Base-by-base conservation (phyloP, 2,329 filamentous ascomycete genomes). In the Beauveria sp. region DNA sequence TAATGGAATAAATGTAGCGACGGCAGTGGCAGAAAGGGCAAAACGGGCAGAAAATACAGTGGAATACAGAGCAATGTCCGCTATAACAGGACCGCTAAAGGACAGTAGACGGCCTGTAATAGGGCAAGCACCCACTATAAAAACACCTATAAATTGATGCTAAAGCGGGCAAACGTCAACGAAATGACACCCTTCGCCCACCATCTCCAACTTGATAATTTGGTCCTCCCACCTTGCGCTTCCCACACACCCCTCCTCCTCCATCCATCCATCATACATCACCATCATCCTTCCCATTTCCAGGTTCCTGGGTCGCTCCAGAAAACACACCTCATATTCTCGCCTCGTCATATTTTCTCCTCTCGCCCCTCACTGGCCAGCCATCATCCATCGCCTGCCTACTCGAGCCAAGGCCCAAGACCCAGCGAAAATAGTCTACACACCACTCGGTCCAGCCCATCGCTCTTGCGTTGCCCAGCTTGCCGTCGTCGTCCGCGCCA, bases 301-400 rank as follows among this genome's bases (percentile, higher is more conserved):
- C 55, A 48, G 55, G 55, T 44, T 48, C 55, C 55, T 57, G 55
- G 55, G 55, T 57, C 55, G 43, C 28, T 26, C 44, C 44, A 14
- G 14, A 44, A 28, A 37, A 53, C 30, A 34, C 55, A 28, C 44
- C 43, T 57, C 55, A 28, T 28, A 46, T 28, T 48, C 34, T 56
- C 43, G 6, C 30, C 44, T 47, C 44, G 30, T 44, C 54, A 34
- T 40, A 20, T 53, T 53, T 43, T 37, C 43, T 37, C 54, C 34
- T 18, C 16, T n/a, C 43, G 10, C 26, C 54, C 20, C 46, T 51
- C 55, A 50, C 44, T 28, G 44, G 55, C 55, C 22, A 28, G 41
- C 28, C 24, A 6, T 18, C 5, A 18, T 44, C 24, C 41, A 28
- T 34, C 22, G 34, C 46, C 46, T 37, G 34, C 34, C 34, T 37